A percentile compares a stretch with the other conserved stretches of the same genome.
Evolutionary conservation across 768 basidiomycete genomes (phyloP).

Genomic region (Rubroboletus satanas): DNA sequence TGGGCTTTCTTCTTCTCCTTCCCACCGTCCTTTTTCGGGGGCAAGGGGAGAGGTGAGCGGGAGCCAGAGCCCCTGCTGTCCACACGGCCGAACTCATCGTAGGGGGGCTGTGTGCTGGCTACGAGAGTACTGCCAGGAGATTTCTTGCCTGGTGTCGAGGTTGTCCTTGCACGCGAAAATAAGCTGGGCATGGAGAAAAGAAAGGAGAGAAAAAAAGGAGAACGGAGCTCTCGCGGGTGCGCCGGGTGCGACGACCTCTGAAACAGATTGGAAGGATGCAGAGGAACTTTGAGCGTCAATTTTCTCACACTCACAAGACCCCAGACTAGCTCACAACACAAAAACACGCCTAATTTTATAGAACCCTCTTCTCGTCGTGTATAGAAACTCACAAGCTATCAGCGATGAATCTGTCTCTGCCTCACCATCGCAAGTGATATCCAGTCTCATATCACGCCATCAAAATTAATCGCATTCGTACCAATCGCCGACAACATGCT

Average conservation of each 20-base stretch:
- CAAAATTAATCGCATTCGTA: not conserved
- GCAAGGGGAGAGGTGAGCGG: constrained; percentile 12
- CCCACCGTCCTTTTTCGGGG: constrained; percentile 47
- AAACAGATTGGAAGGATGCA: constrained; percentile 2
- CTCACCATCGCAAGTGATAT: no score
- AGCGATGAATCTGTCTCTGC: no score
- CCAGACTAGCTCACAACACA: not conserved
- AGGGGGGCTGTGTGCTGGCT: constrained; percentile 20
- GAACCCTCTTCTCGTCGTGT: not conserved
- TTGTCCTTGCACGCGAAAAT: constrained; percentile 68
- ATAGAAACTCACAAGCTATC: no score
- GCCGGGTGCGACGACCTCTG: constrained; percentile 19
- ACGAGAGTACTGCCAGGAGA: constrained; percentile 9
- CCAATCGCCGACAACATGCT: not conserved
- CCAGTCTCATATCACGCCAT: not conserved
- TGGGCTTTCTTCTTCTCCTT: constrained; percentile 43
- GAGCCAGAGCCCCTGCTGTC: constrained; percentile 42
- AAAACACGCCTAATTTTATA: not conserved
- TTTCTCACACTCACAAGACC: constrained; percentile 24
- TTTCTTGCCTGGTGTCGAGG: constrained; percentile 51
- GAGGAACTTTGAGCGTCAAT: constrained; percentile 6
- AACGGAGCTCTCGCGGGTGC: constrained; percentile 4
- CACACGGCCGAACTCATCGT: constrained; percentile 68
- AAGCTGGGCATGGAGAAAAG: constrained; percentile 60
- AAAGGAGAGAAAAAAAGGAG: not conserved